phyloP scores from a whole-genome alignment of 208 protist species.

The Leptomonas seymouri region DNA sequence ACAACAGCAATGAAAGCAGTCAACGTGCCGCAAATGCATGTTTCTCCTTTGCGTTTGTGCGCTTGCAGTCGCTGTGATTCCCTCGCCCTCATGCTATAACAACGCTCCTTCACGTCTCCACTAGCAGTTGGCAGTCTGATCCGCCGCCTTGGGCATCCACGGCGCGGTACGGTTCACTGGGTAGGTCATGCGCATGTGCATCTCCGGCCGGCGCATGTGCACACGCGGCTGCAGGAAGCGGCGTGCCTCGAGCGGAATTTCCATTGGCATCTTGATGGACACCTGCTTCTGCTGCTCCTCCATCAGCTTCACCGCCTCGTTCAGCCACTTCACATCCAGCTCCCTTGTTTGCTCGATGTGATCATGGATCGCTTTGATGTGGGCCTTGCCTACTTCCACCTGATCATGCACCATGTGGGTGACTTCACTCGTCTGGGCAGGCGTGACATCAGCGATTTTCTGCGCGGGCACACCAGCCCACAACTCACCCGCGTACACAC shows the following conservation, averaged over 20 bases:
- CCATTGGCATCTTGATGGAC: conserved; percentile 68
- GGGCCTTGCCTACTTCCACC: conserved; percentile 50
- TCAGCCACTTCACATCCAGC: conserved; percentile 73
- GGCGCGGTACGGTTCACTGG: conserved; percentile 87
- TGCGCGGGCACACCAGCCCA: conserved; percentile 91
- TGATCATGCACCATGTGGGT: conserved; percentile 76
- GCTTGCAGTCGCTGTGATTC: background rate
- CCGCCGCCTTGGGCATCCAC: conserved; percentile 86
- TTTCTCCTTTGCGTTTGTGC: too few relatives aligned
- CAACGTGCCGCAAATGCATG: too few relatives aligned
- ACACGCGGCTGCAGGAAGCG: conserved; percentile 88
- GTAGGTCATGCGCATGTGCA: conserved; percentile 90
- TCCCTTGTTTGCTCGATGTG: conserved; percentile 73
- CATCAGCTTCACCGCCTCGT: conserved; percentile 58
- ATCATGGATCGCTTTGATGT: conserved; percentile 70
- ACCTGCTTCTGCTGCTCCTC: conserved; percentile 88
- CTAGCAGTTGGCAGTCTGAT: conserved; percentile 84
- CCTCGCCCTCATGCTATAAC: background rate
- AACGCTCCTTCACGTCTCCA: background rate
- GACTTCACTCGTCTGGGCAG: conserved; percentile 68
- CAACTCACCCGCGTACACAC: conserved; percentile 86
- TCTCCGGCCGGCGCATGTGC: conserved; percentile 85
- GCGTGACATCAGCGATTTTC: conserved; percentile 83
- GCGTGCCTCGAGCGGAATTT: conserved; percentile 86
- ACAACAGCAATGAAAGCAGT: too few relatives aligned